These are phyloP conservation scores for Monosporascus sp. DNA, from an alignment of 2,329 filamentous ascomycete species.

Conservation along the genomic window DNA sequence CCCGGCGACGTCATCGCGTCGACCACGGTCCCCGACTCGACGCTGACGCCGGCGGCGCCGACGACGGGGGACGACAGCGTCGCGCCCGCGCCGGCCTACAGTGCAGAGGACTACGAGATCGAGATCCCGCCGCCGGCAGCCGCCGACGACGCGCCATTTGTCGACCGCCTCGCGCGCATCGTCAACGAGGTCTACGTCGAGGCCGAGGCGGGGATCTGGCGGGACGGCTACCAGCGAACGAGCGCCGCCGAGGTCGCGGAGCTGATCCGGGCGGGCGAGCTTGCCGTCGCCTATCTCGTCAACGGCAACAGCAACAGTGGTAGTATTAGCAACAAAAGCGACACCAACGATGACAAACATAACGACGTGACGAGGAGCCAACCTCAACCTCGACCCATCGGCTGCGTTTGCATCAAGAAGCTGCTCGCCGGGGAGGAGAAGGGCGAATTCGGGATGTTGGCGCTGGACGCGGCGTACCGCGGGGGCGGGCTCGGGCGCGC, in stretches of 20 bases:
- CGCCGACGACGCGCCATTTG: constrained; percentile 10
- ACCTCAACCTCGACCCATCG: constrained; percentile 7
- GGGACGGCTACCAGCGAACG: constrained; percentile 18
- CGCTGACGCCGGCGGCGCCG: constrained; percentile 1
- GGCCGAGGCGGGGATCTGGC: constrained; percentile 49
- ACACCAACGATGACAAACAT: too few species aligned
- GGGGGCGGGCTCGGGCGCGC: constrained; percentile 21
- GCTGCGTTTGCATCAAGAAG: constrained; percentile 20
- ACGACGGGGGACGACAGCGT: neutral
- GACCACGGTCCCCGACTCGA: constrained; percentile 8
- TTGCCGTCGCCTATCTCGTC: constrained; percentile 16
- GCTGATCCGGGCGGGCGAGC: constrained; percentile 15
- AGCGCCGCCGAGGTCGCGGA: constrained; percentile 11
- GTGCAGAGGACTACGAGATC: constrained; percentile 5
- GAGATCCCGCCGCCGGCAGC: constrained; percentile 9
- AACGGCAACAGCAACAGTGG: neutral
- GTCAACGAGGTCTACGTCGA: constrained; percentile 39
- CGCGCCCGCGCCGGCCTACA: neutral
- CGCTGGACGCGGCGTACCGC: constrained; percentile 15
- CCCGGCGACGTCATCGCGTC: constrained; percentile 2
- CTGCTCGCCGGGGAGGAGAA: constrained; percentile 1
- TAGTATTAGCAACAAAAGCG: neutral
- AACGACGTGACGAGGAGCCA: too few species aligned
- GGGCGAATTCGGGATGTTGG: constrained; percentile 25
- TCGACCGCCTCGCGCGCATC: constrained; percentile 9